Conservation (phyloP, 192 early-diverging fungal species). For the Haplosporangium gracile region DNA sequence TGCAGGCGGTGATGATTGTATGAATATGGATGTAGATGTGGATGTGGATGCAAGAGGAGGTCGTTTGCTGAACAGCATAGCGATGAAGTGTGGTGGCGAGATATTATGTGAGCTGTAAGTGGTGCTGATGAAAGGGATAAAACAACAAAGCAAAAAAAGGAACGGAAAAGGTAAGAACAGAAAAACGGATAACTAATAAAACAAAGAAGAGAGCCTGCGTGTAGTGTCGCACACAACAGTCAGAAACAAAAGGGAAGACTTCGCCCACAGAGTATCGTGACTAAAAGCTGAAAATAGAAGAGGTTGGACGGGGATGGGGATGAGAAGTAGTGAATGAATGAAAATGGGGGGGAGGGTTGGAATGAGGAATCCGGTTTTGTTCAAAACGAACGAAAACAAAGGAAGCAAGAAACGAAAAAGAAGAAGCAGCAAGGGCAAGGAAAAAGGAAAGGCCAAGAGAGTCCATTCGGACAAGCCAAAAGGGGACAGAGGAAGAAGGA, state of each 20-base stretch:
- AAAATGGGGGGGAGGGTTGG: too few species aligned
- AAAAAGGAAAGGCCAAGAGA: background rate
- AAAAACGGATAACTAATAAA: background rate
- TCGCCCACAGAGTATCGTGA: too few species aligned
- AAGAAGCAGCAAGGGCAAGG: background rate
- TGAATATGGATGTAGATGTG: background rate
- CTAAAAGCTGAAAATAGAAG: too few species aligned
- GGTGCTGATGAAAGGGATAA: background rate
- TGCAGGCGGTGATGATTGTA: too few species aligned
- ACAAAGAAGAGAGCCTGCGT: background rate
- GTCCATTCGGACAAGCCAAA: background rate
- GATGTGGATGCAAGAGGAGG: background rate
- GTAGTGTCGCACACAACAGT: background rate
- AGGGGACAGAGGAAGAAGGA: too few species aligned
- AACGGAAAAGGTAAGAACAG: background rate
- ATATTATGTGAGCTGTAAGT: background rate
- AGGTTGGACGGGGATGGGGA: background rate
- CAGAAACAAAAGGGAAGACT: too few species aligned
- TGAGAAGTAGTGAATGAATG: background rate
- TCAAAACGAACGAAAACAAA: background rate
- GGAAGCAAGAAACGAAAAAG: background rate
- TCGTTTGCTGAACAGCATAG: background rate
- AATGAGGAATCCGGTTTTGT: too few species aligned
- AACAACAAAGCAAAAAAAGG: background rate
- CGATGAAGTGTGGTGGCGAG: background rate